Conservation (phyloP, 176 grass and related monocot species). For the Rhynchospora breviuscula region DNA sequence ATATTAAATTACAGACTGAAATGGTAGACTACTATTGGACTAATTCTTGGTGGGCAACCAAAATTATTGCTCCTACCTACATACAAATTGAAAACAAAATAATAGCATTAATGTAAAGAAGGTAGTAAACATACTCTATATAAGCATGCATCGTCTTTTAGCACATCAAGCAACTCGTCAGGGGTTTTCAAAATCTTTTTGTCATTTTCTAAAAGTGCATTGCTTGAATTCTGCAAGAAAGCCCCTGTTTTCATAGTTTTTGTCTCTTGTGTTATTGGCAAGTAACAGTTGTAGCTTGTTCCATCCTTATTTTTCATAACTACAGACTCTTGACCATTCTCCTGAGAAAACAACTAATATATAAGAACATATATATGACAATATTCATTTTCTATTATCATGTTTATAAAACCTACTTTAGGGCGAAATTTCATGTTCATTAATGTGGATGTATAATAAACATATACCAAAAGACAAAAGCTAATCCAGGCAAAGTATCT, state of each 20-base stretch:
- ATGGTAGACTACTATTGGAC: neutral
- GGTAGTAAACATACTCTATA: conserved; percentile 51
- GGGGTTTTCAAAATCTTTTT: conserved; percentile 75
- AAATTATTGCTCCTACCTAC: neutral
- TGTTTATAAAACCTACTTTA: neutral
- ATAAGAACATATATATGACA: neutral
- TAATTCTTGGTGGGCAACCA: neutral
- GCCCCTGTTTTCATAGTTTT: conserved; percentile 53
- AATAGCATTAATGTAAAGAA: conserved; percentile 10
- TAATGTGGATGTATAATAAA: neutral
- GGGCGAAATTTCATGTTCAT: neutral
- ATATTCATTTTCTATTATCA: neutral
- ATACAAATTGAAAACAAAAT: neutral
- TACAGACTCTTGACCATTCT: conserved; percentile 64
- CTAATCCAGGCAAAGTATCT: neutral
- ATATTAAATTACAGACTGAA: neutral
- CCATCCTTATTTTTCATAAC: conserved; percentile 71
- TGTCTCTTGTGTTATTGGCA: conserved; percentile 65
- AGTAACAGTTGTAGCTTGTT: conserved; percentile 57
- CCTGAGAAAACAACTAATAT: conserved; percentile 41
- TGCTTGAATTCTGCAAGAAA: conserved; percentile 75
- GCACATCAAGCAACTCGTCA: conserved; percentile 75
- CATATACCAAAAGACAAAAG: neutral
- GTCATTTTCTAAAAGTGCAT: conserved; percentile 72
- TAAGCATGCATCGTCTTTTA: conserved; percentile 71